These are phyloP conservation scores for Blastobotrys serpentis DNA, from an alignment of 1,139 yeast genomes.

Conservation along the genomic window DNA sequence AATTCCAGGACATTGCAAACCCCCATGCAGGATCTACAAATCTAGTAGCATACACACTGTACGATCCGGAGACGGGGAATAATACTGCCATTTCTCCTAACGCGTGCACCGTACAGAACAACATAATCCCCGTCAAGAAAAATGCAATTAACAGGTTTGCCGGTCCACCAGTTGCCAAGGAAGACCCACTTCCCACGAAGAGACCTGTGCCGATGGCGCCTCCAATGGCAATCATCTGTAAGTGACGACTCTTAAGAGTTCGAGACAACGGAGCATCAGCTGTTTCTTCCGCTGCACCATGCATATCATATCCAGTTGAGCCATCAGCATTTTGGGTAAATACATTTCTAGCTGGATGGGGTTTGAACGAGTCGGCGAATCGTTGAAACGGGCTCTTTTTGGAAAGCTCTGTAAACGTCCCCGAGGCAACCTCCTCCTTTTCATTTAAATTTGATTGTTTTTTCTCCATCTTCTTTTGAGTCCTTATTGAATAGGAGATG, in stretches of 20 bases:
- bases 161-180: slow-evolving; percentile 74
- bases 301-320: slow-evolving; percentile 21
- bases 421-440: slow-evolving; percentile 2
- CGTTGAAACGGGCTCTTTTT: slow-evolving; percentile 1
- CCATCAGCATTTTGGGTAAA: neutral
- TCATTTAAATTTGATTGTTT: neutral
- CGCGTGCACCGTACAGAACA: slow-evolving; percentile 76
- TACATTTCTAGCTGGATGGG: slow-evolving; percentile 1
- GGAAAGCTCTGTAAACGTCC: neutral
- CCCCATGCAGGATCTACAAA: slow-evolving; percentile 78
- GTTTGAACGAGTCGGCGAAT: slow-evolving; percentile 7
- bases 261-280: slow-evolving; percentile 43
- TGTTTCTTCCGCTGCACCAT: slow-evolving; percentile 33
- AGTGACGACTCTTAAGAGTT: slow-evolving; percentile 49
- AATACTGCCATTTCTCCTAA: slow-evolving; percentile 81
- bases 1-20: slow-evolving; percentile 81
- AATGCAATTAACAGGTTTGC: slow-evolving; percentile 76
- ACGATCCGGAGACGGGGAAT: slow-evolving; percentile 79
- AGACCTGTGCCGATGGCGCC: slow-evolving; percentile 82
- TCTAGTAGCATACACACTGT: slow-evolving; percentile 65
- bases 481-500: no score
- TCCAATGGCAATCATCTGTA: slow-evolving; percentile 75
- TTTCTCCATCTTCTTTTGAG: neutral
- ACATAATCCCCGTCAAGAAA: slow-evolving; percentile 64
- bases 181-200: slow-evolving; percentile 71